Evolutionary conservation across 257 asterid species (phyloP), one percentile per base, ranked within the genome.

Genomic region (Nemophila menziesii): DNA sequence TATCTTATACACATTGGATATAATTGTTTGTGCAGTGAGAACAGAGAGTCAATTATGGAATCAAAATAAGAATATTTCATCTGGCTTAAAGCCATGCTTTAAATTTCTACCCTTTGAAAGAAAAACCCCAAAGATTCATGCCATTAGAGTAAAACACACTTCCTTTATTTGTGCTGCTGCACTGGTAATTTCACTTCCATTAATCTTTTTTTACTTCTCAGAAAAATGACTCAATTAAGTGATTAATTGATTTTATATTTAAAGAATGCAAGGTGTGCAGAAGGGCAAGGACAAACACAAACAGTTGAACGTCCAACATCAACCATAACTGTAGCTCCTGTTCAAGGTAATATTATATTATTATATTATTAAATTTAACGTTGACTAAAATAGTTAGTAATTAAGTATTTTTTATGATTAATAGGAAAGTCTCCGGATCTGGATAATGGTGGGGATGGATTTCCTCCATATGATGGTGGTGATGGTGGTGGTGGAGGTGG

Each of bases 401-500:
- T 7, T 29, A 13, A 2, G 7, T 29, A 29, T 29, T 29, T 36
- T 18, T 2, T 29, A 16, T 37, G 49, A 17, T 39, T 60, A 63
- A 11, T 73, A 79, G 94, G 92, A 22, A 76, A 82, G 60, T 81
- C 96, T 60, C 96, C 92, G 8, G 89, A 76, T 5, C 92, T 85
- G 14, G 96, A 86, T 62, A 92, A 81, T 60, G 93, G 93, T n/a
- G 96, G 96, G 20, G 17, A 71, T 2, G 96, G 93, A 54, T 57
- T 86, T 51, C 92, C 96, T 17, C 96, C 96, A 5, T 76, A 89
- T 19, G 96, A 78, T 60, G 92, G 65, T 8, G 96, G 56, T 24
- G 96, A 79, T 3, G 96, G 93, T 0, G 96, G 93, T 0, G 95
- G 93, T 0, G 92, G 95, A 0, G 93, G 93, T 0, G 93, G 92